Evolutionary conservation across 2,329 filamentous ascomycete genomes (phyloP).

Genomic region (Pseudogymnoascus sp.): DNA sequence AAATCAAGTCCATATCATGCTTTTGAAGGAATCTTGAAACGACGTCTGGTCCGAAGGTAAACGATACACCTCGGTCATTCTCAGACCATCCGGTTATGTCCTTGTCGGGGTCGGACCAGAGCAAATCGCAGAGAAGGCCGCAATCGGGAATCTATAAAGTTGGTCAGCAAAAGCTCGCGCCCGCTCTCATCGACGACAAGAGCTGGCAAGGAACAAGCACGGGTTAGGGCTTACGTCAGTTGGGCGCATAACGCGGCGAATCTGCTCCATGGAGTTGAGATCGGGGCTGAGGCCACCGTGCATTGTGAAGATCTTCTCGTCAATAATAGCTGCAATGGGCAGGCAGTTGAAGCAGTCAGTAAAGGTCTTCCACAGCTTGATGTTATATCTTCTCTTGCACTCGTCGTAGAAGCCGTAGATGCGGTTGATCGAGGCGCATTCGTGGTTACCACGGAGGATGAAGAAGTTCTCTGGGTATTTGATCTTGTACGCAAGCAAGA

Average conservation of each 20-base stretch:
- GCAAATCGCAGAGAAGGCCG: slow-evolving; percentile 89
- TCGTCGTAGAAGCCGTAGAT: slow-evolving; percentile 99
- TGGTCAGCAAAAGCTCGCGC: slow-evolving; percentile 28
- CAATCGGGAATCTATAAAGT: slow-evolving; percentile 81
- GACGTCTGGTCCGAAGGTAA: slow-evolving; percentile 96
- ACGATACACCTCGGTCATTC: slow-evolving; percentile 96
- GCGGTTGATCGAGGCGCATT: slow-evolving; percentile 97
- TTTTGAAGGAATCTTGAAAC: slow-evolving; percentile 97
- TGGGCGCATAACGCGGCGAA: slow-evolving; percentile 95
- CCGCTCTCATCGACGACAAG: slow-evolving; percentile 22
- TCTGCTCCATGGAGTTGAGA: slow-evolving; percentile 99
- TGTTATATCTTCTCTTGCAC: slow-evolving; percentile 98
- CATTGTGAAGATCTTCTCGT: slow-evolving; percentile 99
- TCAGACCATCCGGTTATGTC: slow-evolving; percentile 99
- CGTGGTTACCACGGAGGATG: slow-evolving; percentile 95
- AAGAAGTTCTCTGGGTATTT: slow-evolving; percentile 99
- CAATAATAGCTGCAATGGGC: slow-evolving; percentile 96
- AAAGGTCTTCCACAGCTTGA: slow-evolving; percentile 99
- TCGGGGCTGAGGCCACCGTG: slow-evolving; percentile 95
- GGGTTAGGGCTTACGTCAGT: slow-evolving; percentile 71
- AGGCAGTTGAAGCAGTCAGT: slow-evolving; percentile 99
- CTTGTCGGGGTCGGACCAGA: slow-evolving; percentile 99
- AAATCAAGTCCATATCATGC: slow-evolving; percentile 99
- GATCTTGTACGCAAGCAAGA: slow-evolving; percentile 97
- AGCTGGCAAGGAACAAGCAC: slow-evolving; percentile 20